A percentile compares a stretch with the other conserved stretches of the same genome.
Conservation (phyloP, 306 rosid genomes). For the Crotalaria pallida region DNA sequence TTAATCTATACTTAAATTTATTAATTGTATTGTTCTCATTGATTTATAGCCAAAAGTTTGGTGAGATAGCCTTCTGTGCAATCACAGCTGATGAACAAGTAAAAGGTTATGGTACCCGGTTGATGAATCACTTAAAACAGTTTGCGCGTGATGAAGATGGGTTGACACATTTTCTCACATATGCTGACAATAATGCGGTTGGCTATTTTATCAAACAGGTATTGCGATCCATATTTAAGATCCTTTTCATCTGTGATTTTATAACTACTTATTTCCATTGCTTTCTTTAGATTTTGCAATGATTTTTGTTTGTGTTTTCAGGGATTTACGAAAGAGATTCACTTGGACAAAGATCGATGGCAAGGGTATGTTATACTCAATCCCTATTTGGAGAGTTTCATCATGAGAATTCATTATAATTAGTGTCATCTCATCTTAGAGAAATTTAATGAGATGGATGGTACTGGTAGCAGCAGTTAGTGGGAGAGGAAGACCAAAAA, state of each 20-base stretch:
- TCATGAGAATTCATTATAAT: background rate
- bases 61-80: constrained; percentile 96
- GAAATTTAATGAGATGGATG: background rate
- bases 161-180: constrained; percentile 92
- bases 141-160: constrained; percentile 90
- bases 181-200: constrained; percentile 98
- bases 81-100: constrained; percentile 97
- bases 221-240: constrained; percentile 15
- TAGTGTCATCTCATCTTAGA: constrained; percentile 44
- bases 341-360: constrained; percentile 95
- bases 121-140: constrained; percentile 97
- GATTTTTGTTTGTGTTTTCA: constrained; percentile 31
- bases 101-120: constrained; percentile 92
- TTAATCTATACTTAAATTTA: background rate
- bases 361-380: constrained; percentile 70
- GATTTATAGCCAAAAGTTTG: constrained; percentile 72
- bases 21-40: constrained; percentile 13
- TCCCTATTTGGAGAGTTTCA: background rate
- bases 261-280: background rate
- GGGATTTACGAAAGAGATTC: constrained; percentile 98
- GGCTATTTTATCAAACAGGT: constrained; percentile 99
- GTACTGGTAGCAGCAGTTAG: background rate
- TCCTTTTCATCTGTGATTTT: background rate
- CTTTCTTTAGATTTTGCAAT: background rate
- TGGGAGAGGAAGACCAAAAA: background rate